Evolutionary conservation across 331 rosid genomes (phyloP).

Genomic region (Pyrus hybrid): DNA sequence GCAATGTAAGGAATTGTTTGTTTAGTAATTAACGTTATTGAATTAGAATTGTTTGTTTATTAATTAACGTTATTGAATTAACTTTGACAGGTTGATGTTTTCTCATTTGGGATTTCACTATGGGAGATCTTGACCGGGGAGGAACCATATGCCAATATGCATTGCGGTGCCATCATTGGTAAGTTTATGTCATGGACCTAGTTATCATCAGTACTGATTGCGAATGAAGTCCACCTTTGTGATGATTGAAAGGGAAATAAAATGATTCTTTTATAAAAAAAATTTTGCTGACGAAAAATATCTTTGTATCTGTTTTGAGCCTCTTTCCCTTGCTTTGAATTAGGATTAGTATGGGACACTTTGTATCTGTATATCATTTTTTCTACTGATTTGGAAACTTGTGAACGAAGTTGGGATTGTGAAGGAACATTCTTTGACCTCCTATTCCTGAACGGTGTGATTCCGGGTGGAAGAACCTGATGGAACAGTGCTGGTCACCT

Average conservation of each 20-base stretch:
- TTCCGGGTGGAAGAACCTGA: slow-evolving; percentile 55
- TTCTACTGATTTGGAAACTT: background rate
- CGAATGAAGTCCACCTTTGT: background rate
- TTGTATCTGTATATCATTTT: background rate
- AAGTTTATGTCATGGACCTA: slow-evolving; percentile 20
- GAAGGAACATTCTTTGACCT: slow-evolving; percentile 65
- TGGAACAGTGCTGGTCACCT: slow-evolving; percentile 75
- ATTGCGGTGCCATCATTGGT: slow-evolving; percentile 81
- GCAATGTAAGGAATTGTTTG: background rate
- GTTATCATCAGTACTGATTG: background rate
- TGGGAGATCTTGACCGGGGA: slow-evolving; percentile 74
- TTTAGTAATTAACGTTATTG: background rate
- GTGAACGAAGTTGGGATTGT: slow-evolving; percentile 50
- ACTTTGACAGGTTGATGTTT: slow-evolving; percentile 63
- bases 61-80: slow-evolving; percentile 10
- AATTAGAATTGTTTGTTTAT: background rate
- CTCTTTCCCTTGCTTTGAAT: background rate
- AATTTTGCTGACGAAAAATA: background rate
- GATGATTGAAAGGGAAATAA: background rate
- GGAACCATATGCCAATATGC: slow-evolving; percentile 73
- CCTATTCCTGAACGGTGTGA: slow-evolving; percentile 46
- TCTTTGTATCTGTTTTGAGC: background rate
- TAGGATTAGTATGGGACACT: background rate
- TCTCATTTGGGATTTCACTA: slow-evolving; percentile 74
- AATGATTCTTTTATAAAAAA: background rate